Evolutionary conservation across 768 basidiomycete genomes (phyloP).

Genomic region (Lactifluus subvellereus): DNA sequence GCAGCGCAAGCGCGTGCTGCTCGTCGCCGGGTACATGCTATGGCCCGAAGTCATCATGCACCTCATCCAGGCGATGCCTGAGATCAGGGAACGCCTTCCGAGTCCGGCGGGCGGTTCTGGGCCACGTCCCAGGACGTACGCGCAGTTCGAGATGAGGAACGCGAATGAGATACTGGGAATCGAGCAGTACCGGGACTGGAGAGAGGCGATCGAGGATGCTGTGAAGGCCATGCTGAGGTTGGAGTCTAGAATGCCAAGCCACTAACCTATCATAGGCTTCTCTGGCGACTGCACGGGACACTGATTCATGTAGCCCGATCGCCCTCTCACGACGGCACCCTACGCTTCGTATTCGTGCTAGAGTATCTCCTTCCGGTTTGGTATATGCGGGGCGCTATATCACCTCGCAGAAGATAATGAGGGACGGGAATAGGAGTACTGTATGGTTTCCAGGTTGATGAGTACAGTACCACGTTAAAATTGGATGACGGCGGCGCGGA

Average conservation of each 20-base stretch:
- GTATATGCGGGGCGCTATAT: not conserved
- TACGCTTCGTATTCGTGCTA: not conserved
- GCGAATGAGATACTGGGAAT: constrained; percentile 17
- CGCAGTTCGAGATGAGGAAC: constrained; percentile 13
- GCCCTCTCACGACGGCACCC: not conserved
- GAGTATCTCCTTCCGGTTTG: not conserved
- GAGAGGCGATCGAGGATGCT: constrained; percentile 14
- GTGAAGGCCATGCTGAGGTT: constrained; percentile 7
- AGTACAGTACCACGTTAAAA: too few relatives aligned
- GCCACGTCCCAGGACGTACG: not conserved
- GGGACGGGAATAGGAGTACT: not conserved
- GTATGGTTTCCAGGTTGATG: not conserved
- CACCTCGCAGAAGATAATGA: not conserved
- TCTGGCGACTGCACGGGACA: not conserved
- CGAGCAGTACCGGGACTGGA: constrained; percentile 2
- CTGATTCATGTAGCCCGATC: not conserved
- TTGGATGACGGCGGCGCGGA: not conserved
- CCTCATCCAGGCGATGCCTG: constrained; percentile 10
- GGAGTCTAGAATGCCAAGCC: not conserved
- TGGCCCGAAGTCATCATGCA: constrained; percentile 16
- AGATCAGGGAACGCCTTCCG: constrained; percentile 12
- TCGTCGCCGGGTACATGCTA: constrained; percentile 13
- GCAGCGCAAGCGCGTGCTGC: constrained; percentile 15
- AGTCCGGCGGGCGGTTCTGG: not conserved
- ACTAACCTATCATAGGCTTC: not conserved